Evolutionary conservation across 2,329 filamentous ascomycete genomes (phyloP), one percentile per base, ranked within the genome.

Genomic region (Triangularia setosa): DNA sequence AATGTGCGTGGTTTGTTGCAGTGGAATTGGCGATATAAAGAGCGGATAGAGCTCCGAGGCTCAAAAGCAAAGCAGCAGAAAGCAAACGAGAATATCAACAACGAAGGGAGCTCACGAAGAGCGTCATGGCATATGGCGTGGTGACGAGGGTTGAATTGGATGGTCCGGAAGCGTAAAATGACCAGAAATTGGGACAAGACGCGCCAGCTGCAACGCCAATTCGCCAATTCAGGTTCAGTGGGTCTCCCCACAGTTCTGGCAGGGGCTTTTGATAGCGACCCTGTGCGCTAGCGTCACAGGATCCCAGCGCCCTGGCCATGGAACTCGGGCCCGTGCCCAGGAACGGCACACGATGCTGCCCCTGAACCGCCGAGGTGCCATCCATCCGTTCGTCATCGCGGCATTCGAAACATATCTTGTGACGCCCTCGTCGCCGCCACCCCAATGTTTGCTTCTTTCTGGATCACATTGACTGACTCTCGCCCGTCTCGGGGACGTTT

Each of bases 141-240:
- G 55, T 24, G 48, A 40, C 40, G 40, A 48, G 40, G 40, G 40
- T 48, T 48, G 40, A 48, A 48, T 48, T 48, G 40, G 18, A 48
- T 48, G 40, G 40, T 21, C 40, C 40, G 6, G n/a, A 48, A 48
- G 40, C 33, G 25, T 28, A 53, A 60, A 60, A 60, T 60, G 58
- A 60, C 58, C 58, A 52, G 58, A 60, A 53, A 60, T 60, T 60
- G 58, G 58, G 58, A 24, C 30, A 21, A 44, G 58, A 16, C 58
- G 16, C 35, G 18, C n/a, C 35, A 53, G 35, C 58, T 60, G 58
- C 35, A 60, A 53, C 23, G 30, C 58, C 33, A 25, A 25, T 40
- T 33, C 30, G 24, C 40, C 27, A 28, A 28, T 58, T 58, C 57
- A 48, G 40, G 40, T 21, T n/a, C 18, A 24, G 57, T 60, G 58